Evolutionary conservation across 371 early-diverging fungal species (phyloP).

Genomic region (Coemansia sp.): DNA sequence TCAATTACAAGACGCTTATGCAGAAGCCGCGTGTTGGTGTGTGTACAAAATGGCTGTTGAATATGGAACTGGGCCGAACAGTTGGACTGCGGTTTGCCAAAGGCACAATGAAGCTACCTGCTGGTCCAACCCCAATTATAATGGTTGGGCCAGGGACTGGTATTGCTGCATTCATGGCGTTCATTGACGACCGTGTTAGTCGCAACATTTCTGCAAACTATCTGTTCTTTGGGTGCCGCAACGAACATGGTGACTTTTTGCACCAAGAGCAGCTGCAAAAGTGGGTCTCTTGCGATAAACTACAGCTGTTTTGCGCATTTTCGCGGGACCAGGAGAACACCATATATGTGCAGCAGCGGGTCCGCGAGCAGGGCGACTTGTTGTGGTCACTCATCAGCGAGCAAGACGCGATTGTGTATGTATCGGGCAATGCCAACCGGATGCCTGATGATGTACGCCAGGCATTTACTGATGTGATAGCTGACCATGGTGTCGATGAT

Average conservation of each 20-base stretch:
- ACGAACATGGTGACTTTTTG: conserved; percentile 66
- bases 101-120: conserved; percentile 73
- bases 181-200: conserved; percentile 67
- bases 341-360: conserved; percentile 69
- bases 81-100: conserved; percentile 61
- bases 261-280: conserved; percentile 65
- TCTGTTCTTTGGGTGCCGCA: conserved; percentile 84
- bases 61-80: conserved; percentile 44
- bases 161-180: conserved; percentile 89
- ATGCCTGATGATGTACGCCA: conserved; percentile 82
- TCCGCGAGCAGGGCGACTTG: conserved; percentile 57
- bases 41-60: conserved; percentile 76
- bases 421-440: conserved; percentile 65
- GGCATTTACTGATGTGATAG: conserved; percentile 68
- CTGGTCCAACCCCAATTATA: conserved; percentile 54
- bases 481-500: conserved; percentile 57
- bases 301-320: conserved; percentile 70
- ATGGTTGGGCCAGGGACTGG: conserved; percentile 94
- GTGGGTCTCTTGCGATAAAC: conserved; percentile 54
- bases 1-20: conserved; percentile 78
- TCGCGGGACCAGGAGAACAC: conserved; percentile 72
- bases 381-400: conserved; percentile 68
- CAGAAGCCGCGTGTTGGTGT: conserved; percentile 72
- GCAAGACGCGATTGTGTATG: conserved; percentile 20
- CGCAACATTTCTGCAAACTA: conserved; percentile 7